Evolutionary conservation across 1,139 yeast genomes (phyloP).

Genomic region (Arxiozyma heterogenica): DNA sequence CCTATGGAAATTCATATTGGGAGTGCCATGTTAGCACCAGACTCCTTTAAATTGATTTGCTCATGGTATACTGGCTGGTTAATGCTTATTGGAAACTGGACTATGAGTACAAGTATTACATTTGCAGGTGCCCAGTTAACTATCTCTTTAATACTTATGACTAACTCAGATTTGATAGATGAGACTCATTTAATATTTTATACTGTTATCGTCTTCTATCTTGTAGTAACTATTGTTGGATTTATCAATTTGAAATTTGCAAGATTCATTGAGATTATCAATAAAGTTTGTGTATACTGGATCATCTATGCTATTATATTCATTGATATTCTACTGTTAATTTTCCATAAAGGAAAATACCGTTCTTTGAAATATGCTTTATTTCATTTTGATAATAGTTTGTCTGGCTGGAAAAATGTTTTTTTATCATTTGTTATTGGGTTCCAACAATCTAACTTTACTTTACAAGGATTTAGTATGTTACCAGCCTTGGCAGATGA

Average conservation of each 20-base stretch:
- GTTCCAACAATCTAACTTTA: slow-evolving; percentile 68
- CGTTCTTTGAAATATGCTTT: slow-evolving; percentile 52
- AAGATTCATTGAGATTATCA: slow-evolving; percentile 50
- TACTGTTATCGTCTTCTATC: slow-evolving; percentile 48
- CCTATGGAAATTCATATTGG: slow-evolving; percentile 73
- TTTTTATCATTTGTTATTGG: slow-evolving; percentile 63
- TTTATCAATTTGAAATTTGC: slow-evolving; percentile 54
- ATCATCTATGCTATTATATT: slow-evolving; percentile 62
- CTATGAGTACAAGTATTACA: slow-evolving; percentile 62
- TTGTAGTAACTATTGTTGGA: slow-evolving; percentile 51
- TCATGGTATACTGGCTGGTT: slow-evolving; percentile 79
- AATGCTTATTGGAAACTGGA: slow-evolving; percentile 63
- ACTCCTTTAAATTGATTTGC: slow-evolving; percentile 43
- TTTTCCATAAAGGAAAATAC: slow-evolving; percentile 49
- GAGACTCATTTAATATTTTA: slow-evolving; percentile 44
- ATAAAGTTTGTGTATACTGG: slow-evolving; percentile 63
- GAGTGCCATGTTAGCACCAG: slow-evolving; percentile 58
- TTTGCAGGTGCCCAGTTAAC: slow-evolving; percentile 70
- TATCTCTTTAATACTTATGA: slow-evolving; percentile 53
- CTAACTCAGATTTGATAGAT: slow-evolving; percentile 41
- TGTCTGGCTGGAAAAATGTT: slow-evolving; percentile 62
- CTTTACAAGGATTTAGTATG: slow-evolving; percentile 76
- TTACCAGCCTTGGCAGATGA: slow-evolving; percentile 77
- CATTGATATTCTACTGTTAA: slow-evolving; percentile 51
- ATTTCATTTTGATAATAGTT: slow-evolving; percentile 58